Conservation (phyloP, 306 rosid species). For the Casuarina glauca region DNA sequence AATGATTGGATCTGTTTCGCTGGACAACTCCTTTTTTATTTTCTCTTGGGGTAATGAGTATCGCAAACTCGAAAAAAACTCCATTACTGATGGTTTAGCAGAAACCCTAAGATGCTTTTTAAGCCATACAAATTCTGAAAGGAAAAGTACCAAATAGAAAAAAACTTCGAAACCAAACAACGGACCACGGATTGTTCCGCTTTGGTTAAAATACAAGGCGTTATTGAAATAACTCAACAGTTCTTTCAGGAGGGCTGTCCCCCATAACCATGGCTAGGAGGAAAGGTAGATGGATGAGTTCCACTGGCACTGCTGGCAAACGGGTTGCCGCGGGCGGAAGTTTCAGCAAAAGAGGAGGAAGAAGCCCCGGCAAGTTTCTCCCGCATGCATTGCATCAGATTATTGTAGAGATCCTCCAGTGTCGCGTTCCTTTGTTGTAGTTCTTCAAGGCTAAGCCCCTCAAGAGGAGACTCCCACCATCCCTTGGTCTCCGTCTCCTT, state of each 20-base stretch:
- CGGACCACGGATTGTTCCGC: neutral
- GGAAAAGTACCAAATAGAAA: too few species aligned
- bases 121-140: too few species aligned
- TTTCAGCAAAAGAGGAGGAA: neutral
- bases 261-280: neutral
- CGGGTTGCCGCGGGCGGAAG: neutral
- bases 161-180: too few species aligned
- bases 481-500: conserved; percentile 4
- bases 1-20: too few species aligned
- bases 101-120: too few species aligned
- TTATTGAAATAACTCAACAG: neutral
- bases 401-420: neutral
- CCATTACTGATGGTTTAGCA: too few species aligned
- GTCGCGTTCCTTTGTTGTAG: conserved; percentile 5
- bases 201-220: neutral
- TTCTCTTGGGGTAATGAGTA: too few species aligned
- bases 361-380: conserved; percentile 3
- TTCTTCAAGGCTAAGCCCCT: conserved; percentile 19
- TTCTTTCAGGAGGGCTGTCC: neutral
- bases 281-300: neutral
- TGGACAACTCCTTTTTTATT: too few species aligned
- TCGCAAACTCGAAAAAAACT: too few species aligned
- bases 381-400: neutral
- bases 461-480: conserved; percentile 40
- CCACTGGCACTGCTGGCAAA: neutral